A percentile compares a stretch with the other conserved stretches of the same genome.
Conservation (phyloP, 306 rosid genomes). For the Hippophae gyantsensis region DNA sequence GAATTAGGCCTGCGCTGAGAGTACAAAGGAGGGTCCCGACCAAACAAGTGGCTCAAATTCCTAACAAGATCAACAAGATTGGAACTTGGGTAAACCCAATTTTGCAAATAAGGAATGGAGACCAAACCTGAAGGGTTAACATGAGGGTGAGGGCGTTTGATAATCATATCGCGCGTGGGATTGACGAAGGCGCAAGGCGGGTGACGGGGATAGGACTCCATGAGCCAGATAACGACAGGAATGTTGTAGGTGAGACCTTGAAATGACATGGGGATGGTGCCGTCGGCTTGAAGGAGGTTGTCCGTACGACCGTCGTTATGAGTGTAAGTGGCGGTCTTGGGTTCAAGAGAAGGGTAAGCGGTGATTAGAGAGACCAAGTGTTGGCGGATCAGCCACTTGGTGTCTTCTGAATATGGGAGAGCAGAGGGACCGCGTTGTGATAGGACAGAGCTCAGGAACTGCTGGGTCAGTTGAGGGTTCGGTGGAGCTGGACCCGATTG, state of each 20-base stretch:
- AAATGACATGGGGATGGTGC: slow-evolving; percentile 70
- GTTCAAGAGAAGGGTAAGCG: slow-evolving; percentile 56
- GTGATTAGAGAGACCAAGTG: slow-evolving; percentile 57
- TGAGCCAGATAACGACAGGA: slow-evolving; percentile 83
- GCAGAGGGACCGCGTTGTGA: slow-evolving; percentile 95
- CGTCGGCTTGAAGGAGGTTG: slow-evolving; percentile 83
- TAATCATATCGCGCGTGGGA: slow-evolving; percentile 92
- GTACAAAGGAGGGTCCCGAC: slow-evolving; percentile 73
- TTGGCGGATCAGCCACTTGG: slow-evolving; percentile 88
- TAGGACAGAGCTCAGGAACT: slow-evolving; percentile 79
- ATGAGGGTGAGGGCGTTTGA: slow-evolving; percentile 72
- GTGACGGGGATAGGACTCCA: slow-evolving; percentile 87
- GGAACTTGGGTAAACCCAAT: slow-evolving; percentile 77
- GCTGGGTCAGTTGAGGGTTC: slow-evolving; percentile 38
- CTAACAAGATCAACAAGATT: slow-evolving; percentile 53
- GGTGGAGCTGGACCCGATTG: slow-evolving; percentile 29
- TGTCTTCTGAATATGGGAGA: slow-evolving; percentile 72
- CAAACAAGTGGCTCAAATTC: slow-evolving; percentile 39
- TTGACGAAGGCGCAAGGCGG: slow-evolving; percentile 81
- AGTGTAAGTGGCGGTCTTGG: slow-evolving; percentile 77
- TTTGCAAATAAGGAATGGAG: slow-evolving; percentile 52
- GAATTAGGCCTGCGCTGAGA: slow-evolving; percentile 34
- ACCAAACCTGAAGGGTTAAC: slow-evolving; percentile 83
- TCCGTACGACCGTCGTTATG: slow-evolving; percentile 95
- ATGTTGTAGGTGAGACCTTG: slow-evolving; percentile 78